Evolutionary conservation across 805 yeast genomes (phyloP).

Genomic region (Suhomyces kilbournensis): DNA sequence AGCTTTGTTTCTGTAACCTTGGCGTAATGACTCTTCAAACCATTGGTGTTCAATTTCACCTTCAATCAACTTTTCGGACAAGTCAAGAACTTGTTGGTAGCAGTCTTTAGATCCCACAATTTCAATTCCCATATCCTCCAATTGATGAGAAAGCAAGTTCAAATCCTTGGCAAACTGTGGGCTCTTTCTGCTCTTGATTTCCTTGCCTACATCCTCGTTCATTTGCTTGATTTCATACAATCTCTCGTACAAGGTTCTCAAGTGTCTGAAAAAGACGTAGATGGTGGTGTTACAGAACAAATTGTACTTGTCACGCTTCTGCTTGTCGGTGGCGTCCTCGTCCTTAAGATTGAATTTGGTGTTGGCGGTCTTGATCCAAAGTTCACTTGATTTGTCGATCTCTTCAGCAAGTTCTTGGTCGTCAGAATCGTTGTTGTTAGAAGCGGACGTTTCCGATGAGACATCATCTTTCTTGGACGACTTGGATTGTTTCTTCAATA

Average conservation of each 20-base stretch:
- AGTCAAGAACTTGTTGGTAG: constrained; percentile 71
- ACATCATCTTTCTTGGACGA: constrained; percentile 32
- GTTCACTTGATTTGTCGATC: constrained; percentile 37
- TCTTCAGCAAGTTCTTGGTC: constrained; percentile 31
- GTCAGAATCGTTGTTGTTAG: constrained; percentile 26
- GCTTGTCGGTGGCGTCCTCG: constrained; percentile 16
- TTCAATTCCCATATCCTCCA: constrained; percentile 76
- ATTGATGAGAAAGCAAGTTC: constrained; percentile 73
- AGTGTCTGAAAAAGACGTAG: constrained; percentile 84
- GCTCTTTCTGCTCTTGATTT: constrained; percentile 58
- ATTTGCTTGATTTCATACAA: constrained; percentile 71
- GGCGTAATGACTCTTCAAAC: constrained; percentile 94
- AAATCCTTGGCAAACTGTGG: constrained; percentile 85
- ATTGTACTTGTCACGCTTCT: constrained; percentile 59
- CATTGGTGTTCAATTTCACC: constrained; percentile 91
- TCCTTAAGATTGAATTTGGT: constrained; percentile 29
- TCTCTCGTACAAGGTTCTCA: constrained; percentile 78
- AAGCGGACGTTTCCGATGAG: constrained; percentile 26
- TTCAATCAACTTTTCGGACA: constrained; percentile 76
- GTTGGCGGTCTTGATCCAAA: constrained; percentile 40
- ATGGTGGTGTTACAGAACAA: constrained; percentile 85
- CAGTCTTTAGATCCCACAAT: constrained; percentile 62
- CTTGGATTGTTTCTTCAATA: constrained; percentile 51
- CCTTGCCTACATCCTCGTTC: constrained; percentile 68
- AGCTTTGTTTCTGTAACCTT: constrained; percentile 90